These are phyloP conservation scores for Fraxinus cuspidata DNA, from an alignment of 257 asterid species.

Conservation along the genomic window DNA sequence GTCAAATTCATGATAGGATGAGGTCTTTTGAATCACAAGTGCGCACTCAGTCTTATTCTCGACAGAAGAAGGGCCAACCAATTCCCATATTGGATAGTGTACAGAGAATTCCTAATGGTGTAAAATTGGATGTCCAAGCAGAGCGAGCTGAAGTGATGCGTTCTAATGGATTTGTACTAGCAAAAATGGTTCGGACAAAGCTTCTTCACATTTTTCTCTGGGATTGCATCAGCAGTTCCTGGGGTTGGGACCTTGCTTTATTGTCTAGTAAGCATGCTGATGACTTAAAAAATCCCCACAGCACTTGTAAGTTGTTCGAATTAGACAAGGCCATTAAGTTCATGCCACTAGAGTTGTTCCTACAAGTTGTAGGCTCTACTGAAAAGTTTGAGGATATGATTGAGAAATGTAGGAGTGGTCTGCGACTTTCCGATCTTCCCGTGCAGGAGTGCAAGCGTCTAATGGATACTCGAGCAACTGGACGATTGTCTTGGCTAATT, in stretches of 20 bases:
- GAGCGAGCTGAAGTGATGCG: conserved; percentile 66
- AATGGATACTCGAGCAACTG: conserved; percentile 77
- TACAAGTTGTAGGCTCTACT: conserved; percentile 81
- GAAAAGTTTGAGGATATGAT: conserved; percentile 63
- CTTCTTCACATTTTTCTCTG: conserved; percentile 84
- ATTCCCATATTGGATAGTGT: conserved; percentile 61
- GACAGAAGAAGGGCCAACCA: conserved; percentile 52
- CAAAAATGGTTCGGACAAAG: conserved; percentile 85
- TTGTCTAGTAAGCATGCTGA: conserved; percentile 44
- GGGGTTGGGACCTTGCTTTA: conserved; percentile 57
- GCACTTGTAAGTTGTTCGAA: conserved; percentile 66
- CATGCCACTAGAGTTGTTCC: conserved; percentile 85
- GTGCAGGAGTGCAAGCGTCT: conserved; percentile 58
- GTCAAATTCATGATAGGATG: conserved; percentile 74
- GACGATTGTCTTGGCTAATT: conserved; percentile 70
- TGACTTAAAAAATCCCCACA: conserved; percentile 71
- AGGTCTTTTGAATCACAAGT: conserved; percentile 65
- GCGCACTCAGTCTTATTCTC: conserved; percentile 54
- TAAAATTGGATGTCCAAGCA: conserved; percentile 49
- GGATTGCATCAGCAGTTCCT: conserved; percentile 56
- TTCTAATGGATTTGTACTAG: conserved; percentile 70
- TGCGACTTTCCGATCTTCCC: conserved; percentile 76
- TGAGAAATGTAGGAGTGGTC: conserved; percentile 65
- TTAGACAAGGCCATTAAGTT: conserved; percentile 65
- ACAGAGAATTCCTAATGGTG: conserved; percentile 56